phyloP scores from a whole-genome alignment of 257 asterid genomes.

The Rehmannia glutinosa region DNA sequence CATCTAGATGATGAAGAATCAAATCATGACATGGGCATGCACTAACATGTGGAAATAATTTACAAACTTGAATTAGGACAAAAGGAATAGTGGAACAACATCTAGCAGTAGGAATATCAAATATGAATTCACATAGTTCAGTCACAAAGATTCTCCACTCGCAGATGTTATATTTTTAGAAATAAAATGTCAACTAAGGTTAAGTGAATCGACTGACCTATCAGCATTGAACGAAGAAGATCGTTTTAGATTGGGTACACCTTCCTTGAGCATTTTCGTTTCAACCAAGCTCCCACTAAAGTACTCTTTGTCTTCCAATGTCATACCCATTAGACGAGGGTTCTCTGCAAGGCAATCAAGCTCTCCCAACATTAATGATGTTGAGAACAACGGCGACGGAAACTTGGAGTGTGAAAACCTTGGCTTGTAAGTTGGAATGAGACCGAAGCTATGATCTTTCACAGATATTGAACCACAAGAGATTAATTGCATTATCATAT shows the following conservation, averaged over 20 bases:
- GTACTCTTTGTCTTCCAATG: slow-evolving; percentile 82
- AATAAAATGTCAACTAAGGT: not conserved
- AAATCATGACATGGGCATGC: not conserved
- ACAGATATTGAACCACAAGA: slow-evolving; percentile 93
- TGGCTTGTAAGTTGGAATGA: slow-evolving; percentile 78
- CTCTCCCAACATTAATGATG: slow-evolving; percentile 71
- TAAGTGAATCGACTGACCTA: slow-evolving; percentile 41
- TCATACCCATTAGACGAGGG: slow-evolving; percentile 59
- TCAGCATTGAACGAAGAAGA: slow-evolving; percentile 85
- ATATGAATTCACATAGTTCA: not conserved
- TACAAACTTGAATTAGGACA: not conserved
- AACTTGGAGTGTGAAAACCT: slow-evolving; percentile 76
- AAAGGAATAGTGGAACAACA: too few relatives aligned
- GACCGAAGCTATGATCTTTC: slow-evolving; percentile 82
- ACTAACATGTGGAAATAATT: not conserved
- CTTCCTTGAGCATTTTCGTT: slow-evolving; percentile 63
- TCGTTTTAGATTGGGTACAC: slow-evolving; percentile 56
- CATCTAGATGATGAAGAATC: not conserved
- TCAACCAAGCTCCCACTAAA: slow-evolving; percentile 92
- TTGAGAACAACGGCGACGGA: slow-evolving; percentile 72
- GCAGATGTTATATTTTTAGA: not conserved
- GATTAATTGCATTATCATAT: slow-evolving; percentile 81
- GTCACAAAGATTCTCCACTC: not conserved
- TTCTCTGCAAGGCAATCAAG: slow-evolving; percentile 66
- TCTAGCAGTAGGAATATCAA: not conserved